Conservation (phyloP, 495 filamentous ascomycete species). For the Cetradonia linearis region DNA sequence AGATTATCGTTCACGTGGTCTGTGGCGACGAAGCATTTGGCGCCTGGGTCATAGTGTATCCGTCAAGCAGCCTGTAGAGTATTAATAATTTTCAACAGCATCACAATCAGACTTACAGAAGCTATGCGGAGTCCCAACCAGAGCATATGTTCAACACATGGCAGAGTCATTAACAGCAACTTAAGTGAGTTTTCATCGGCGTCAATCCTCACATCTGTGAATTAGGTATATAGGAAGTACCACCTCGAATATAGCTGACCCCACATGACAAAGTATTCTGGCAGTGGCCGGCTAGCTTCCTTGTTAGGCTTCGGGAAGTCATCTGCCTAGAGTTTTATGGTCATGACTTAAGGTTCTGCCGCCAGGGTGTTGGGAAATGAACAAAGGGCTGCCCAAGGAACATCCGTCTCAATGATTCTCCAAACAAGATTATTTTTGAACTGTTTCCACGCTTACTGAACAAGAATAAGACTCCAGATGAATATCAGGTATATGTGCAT, state of each 20-base stretch:
- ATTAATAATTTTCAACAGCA: neutral
- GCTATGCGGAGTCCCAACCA: neutral
- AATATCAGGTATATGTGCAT: constrained; percentile 62
- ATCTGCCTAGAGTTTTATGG: constrained; percentile 19
- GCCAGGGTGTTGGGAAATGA: constrained; percentile 55
- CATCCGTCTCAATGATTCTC: constrained; percentile 39
- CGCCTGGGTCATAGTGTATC: neutral
- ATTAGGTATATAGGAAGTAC: neutral
- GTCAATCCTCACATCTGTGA: neutral
- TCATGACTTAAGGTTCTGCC: constrained; percentile 28
- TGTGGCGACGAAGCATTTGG: neutral
- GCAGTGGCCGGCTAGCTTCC: constrained; percentile 46
- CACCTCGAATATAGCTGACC: constrained; percentile 42
- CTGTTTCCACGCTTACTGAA: constrained; percentile 34
- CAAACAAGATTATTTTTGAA: constrained; percentile 35
- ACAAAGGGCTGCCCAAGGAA: constrained; percentile 59
- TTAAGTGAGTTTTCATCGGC: neutral
- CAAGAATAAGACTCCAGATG: constrained; percentile 38
- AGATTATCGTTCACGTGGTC: neutral
- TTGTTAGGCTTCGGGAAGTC: constrained; percentile 45
- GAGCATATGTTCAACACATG: neutral
- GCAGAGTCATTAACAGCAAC: neutral
- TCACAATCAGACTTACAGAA: neutral
- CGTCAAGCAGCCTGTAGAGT: neutral
- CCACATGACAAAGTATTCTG: constrained; percentile 72